Percentiles rank a stretch among this genome's conserved stretches.
Evolutionary conservation across 345 rosid genomes (phyloP).

Genomic region (Gossypium turneri): DNA sequence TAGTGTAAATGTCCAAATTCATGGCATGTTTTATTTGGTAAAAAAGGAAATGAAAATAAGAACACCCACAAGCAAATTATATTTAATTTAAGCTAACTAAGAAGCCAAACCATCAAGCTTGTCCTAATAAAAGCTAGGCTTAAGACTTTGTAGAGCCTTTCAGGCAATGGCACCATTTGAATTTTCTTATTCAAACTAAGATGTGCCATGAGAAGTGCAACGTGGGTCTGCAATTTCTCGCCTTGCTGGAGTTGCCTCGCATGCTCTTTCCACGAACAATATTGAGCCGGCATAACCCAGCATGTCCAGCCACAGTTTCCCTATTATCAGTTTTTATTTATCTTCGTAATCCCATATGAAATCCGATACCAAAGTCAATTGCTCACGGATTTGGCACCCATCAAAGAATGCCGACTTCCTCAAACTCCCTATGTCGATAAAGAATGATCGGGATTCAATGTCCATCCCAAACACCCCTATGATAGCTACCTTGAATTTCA

Average conservation of each 20-base stretch:
- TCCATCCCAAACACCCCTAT: background rate
- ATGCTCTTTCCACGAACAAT: conserved; percentile 22
- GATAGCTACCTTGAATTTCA: background rate
- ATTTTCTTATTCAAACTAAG: conserved; percentile 11
- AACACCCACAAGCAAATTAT: background rate
- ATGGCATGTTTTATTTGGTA: no score
- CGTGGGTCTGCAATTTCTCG: conserved; percentile 24
- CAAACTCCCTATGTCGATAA: background rate
- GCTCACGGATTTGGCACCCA: background rate
- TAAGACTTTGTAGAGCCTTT: background rate
- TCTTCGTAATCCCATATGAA: background rate
- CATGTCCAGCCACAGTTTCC: conserved; percentile 26
- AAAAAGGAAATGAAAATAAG: no score
- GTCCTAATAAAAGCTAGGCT: background rate
- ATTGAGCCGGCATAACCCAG: conserved; percentile 11
- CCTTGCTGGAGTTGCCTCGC: conserved; percentile 23
- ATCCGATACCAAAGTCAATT: background rate
- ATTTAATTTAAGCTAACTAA: background rate
- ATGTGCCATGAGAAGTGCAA: conserved; percentile 22
- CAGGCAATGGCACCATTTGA: background rate
- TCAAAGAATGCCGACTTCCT: conserved; percentile 16
- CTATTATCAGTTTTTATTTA: conserved; percentile 23
- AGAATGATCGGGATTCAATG: background rate
- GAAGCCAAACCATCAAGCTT: background rate
- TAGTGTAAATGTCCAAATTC: no score